phyloP scores from a whole-genome alignment of 148 eudicot genomes.

The Rhododendron simsii region DNA sequence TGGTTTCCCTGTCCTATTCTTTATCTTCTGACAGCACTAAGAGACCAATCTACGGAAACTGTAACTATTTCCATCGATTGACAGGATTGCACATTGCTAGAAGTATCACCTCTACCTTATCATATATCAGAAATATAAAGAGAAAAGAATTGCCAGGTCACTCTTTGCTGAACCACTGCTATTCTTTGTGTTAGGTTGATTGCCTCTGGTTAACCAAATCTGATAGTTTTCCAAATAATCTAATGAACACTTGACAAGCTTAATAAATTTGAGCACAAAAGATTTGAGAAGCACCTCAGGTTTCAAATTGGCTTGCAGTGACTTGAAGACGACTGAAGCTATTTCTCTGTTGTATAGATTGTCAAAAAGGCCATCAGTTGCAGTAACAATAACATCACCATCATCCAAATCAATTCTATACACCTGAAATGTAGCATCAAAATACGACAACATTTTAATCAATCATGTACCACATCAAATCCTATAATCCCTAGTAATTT shows the following conservation, averaged over 20 bases:
- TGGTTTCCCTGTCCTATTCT: too few species aligned
- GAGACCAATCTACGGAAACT: neutral
- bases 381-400: slow-evolving; percentile 65
- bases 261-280: neutral
- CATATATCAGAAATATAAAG: neutral
- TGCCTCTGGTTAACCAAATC: neutral
- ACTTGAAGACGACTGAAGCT: slow-evolving; percentile 43
- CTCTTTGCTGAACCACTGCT: neutral
- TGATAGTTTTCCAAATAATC: neutral
- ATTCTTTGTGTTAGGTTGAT: neutral
- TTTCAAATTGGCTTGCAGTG: slow-evolving; percentile 37
- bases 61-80: neutral
- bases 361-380: slow-evolving; percentile 89
- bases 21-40: neutral
- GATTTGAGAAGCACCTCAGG: slow-evolving; percentile 42
- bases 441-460: neutral
- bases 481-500: neutral
- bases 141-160: neutral
- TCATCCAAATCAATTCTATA: slow-evolving; percentile 51
- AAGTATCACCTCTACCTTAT: neutral
- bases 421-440: slow-evolving; percentile 1
- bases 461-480: neutral
- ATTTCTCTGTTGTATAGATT: slow-evolving; percentile 76
- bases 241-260: neutral
- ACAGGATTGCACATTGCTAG: neutral